These are phyloP conservation scores for Leccinum variicolor DNA, from an alignment of 768 basidiomycete species.

Conservation along the genomic window DNA sequence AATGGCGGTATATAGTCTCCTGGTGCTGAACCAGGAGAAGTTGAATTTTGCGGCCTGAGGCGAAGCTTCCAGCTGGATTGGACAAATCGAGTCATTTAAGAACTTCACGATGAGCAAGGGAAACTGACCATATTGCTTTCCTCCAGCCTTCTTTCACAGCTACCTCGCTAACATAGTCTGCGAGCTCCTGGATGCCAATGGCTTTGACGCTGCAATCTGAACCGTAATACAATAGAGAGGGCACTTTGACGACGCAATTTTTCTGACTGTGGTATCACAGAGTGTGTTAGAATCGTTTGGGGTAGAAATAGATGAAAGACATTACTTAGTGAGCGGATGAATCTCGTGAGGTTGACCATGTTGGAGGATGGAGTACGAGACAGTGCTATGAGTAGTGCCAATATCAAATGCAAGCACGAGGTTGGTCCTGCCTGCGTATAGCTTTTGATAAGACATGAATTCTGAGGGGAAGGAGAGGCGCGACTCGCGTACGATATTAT, in stretches of 20 bases:
- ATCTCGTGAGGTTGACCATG: background rate
- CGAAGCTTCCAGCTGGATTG: background rate
- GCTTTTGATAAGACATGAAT: background rate
- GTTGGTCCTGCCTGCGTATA: background rate
- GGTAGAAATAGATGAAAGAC: background rate
- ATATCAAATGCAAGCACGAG: background rate
- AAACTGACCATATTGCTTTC: background rate
- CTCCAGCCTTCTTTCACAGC: background rate
- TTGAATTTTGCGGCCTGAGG: background rate
- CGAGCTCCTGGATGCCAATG: background rate
- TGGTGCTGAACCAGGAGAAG: background rate
- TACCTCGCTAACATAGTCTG: background rate
- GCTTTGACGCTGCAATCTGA: background rate
- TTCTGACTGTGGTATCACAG: background rate
- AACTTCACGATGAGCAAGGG: background rate
- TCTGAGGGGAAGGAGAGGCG: background rate
- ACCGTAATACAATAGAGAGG: background rate
- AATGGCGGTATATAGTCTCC: background rate
- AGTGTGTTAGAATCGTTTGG: background rate
- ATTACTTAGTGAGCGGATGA: background rate
- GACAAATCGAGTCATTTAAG: background rate
- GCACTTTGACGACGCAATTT: background rate
- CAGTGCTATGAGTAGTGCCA: background rate
- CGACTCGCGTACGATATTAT: no score
- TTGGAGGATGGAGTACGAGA: background rate